Base-by-base conservation (phyloP, 176 grass and related monocot genomes). In the Carex scoparia region DNA sequence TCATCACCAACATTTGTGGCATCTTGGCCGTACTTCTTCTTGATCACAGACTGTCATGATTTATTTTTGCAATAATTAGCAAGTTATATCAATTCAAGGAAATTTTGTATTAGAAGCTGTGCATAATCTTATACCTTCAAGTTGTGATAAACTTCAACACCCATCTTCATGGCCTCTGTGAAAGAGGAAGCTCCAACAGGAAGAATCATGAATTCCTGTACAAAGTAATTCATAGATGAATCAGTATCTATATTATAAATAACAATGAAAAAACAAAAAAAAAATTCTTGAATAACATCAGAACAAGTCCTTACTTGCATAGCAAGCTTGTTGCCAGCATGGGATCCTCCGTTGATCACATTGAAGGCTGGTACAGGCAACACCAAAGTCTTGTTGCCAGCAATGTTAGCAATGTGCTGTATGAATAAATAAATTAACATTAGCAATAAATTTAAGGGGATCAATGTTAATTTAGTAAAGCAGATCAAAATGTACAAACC, bases 11-110 rank as follows among this genome's bases (percentile, higher is more conserved):
- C 95, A 85, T 98, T 98, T 27, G 92, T 98, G 65, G 95, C 95
- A 85, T 98, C 95, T 68, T 98, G 95, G 1, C 95, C 95, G 65
- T 98, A 98, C 86, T 98, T 98, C 74, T 98, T 98, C 86, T 98
- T 98, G 80, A 94, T 97, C 23, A 97, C 88, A 60, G 81, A 81
- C 95, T 97, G 75, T n/a, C 11, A 87, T 35, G 68, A 35, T 35
- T 33, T 82, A 85, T 49, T 83, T 75, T 18, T 51, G 60, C 1
- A 13, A 16, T 84, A 31, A 57, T 18, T 13, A 32, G n/a, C 48
- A 57, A 57, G 13, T 33, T 78, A 57, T 33, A 78, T 33, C 10
- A 57, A 55, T 32, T 35, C 23, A 78, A 78, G 74, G 28, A 51
- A 32, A 79, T 66, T 31, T 18, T 16, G n/a, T 14, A 78, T 40